Evolutionary conservation across 805 yeast species (phyloP), one percentile per base, ranked within the genome.

Genomic region (Candida quercuum): DNA sequence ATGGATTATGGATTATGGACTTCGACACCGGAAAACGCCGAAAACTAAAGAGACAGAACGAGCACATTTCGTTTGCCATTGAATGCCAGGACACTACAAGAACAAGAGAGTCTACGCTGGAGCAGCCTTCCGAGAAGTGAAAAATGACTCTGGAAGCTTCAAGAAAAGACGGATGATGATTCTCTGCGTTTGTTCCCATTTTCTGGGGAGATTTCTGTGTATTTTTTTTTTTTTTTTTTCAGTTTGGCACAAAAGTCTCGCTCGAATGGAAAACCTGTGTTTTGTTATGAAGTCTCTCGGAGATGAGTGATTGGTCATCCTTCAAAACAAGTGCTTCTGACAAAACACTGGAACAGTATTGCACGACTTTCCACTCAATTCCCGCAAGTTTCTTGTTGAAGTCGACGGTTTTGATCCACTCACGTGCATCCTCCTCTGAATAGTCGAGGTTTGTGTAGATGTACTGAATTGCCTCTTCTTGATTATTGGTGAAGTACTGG

Each of bases 341-440:
- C 48, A 86, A 68, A 8, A 79, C 71, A 6, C 60, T 54, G 5
- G 74, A 65, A 1, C 95, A 85, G 44, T 77, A 75, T 8, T 75
- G 68, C 8, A 83, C 71, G 28, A 60, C 58, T 10, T 52, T 59
- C 5, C 66, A 61, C 61, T 76, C 55, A 2, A 63, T 57, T 0
- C 70, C 76, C 14, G 72, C 54, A 11, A 56, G 39, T 31, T 70
- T 64, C 27, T 69, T 60, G 8, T 39, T 43, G 45, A 87, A 88
- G 45, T 66, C 51, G 7, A 88, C 96, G 0, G 94, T 84, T 47
- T 80, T 71, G 42, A 82, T 43, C 97, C 97, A 88, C 42, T 75
- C 82, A 18, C 66, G 60, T 8, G 95, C 94, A 58, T 88, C 96
- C 33, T 72, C 84, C 37, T 70, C 69, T 0, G 85, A 61, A 63